Base-by-base conservation (phyloP, 371 early-diverging fungal species). In the Basidiobolus heterosporus region DNA sequence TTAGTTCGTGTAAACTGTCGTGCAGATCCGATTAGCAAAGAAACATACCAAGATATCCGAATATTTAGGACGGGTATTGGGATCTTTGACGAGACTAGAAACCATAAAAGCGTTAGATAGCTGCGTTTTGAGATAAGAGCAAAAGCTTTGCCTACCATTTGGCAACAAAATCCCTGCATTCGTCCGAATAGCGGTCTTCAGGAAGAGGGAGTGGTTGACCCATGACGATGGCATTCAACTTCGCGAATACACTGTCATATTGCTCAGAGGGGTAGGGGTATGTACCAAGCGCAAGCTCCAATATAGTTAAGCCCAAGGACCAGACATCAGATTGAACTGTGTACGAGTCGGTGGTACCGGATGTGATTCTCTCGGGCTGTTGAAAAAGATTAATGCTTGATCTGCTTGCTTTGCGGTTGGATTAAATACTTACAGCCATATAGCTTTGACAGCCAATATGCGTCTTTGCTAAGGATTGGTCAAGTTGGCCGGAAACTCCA, bases 371-470 rank as follows among this genome's bases (percentile, higher is more conserved):
- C 53, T 87, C 88, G 35, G 88, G 88, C 79, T 83, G 62, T 36
- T 14, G 19, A 24, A n/a, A 1, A 38, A 43, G 15, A 22, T 23
- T 15, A 17, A n/a, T 36, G 21, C 41, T n/a, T 36, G 20, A 1
- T 21, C 17, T 21, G 36, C 38, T 3, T 36, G 18, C 22, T 15
- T 19, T 36, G 38, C 15, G 30, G 17, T 41, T 17, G 15, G 24
- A 41, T 38, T 42, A 4, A n/a, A 43, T 5, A 61, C 69, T 59
- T 74, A 83, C 84, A 8, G 91, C 89, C 91, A 93, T 90, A 56
- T 91, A 93, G 56, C 83, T 82, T 61, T 90, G 90, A 59, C 90
- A 88, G 1, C 91, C 94, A 50, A 90, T 83, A 52, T 89, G 83
- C 1, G 94, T 93, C 61, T 85, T 89, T 39, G 91, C 94, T 57